Evolutionary conservation across 768 basidiomycete species (phyloP).

Genomic region (Mycena chlorophos): DNA sequence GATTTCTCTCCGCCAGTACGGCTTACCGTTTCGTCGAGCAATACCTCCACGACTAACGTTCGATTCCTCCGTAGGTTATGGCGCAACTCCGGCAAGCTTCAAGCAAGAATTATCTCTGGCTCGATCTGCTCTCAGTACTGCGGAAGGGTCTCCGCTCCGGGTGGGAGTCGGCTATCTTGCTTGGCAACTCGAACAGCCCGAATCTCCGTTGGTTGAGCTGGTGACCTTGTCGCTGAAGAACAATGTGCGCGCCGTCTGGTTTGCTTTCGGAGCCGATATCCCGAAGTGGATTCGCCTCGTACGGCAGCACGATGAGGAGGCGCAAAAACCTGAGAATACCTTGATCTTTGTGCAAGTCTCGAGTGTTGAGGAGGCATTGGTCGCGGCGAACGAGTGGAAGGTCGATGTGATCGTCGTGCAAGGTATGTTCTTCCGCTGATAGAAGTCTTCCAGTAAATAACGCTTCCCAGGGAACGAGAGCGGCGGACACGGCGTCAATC

Average conservation of each 20-base stretch:
- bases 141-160: slow-evolving; percentile 25
- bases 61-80: slow-evolving; percentile 43
- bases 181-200: slow-evolving; percentile 64
- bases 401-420: slow-evolving; percentile 77
- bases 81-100: slow-evolving; percentile 41
- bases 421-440: slow-evolving; percentile 44
- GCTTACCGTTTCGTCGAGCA: too few relatives aligned
- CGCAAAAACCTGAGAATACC: slow-evolving; percentile 43
- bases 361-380: slow-evolving; percentile 56
- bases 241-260: slow-evolving; percentile 67
- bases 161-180: slow-evolving; percentile 60
- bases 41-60: slow-evolving; percentile 8
- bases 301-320: slow-evolving; percentile 51
- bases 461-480: slow-evolving; percentile 65
- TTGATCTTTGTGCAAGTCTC: slow-evolving; percentile 67
- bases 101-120: slow-evolving; percentile 53
- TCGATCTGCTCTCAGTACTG: slow-evolving; percentile 38
- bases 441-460: slow-evolving; percentile 3
- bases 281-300: slow-evolving; percentile 61
- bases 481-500: slow-evolving; percentile 69
- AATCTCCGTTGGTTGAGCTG: slow-evolving; percentile 39
- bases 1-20: slow-evolving; percentile 68
- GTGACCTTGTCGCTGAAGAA: slow-evolving; percentile 54
- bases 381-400: slow-evolving; percentile 66
- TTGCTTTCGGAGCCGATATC: slow-evolving; percentile 66